Base-by-base conservation (phyloP, 331 rosid genomes). In the Pyrus hybrid region DNA sequence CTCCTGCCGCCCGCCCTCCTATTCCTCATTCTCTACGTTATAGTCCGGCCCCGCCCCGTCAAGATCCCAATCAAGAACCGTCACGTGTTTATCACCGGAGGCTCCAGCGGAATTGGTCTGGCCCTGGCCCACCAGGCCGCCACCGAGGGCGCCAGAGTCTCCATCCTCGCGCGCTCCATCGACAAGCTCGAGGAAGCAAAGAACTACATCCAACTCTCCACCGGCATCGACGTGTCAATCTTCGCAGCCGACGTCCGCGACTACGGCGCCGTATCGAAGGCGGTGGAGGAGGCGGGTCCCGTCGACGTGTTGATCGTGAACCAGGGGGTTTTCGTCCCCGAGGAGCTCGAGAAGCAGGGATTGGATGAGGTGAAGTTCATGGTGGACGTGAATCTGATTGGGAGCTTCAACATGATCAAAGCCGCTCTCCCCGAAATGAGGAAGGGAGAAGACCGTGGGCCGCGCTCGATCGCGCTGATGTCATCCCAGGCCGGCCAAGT, bases 401-500 rank as follows among this genome's bases (percentile, higher is more conserved):
- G 99, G 1, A 80, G 87, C 4, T 87, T 94, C 63, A 83, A 94
- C 74, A 43, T 94, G 86, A 88, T 94, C 79, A 94, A 92, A 65
- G 99, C 97, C 18, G 99, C 88, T 56, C 43, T 94, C 69, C 99
- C 97, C 0, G 74, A 72, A 4, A 92, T 94, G 91, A 94, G 76
- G 84, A 70, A 80, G 13, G 67, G 99, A 79, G 76, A 53, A 22
- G 85, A 87, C 30, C 69, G 85, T 7, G 83, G 84, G 8, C 92
- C 99, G 1, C 86, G 81, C 63, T 94, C 97, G 1, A 90, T 94
- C 57, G 95, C 97, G 58, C 77, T 94, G 25, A 86, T 92, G 83
- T 92, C 97, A 2, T 94, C 99, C 7, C 99, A 94, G 76, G 99
- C 96, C 7, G 99, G 96, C 77, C 99, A 94, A 90, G 97, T 90